Base-by-base conservation (phyloP, 2,329 filamentous ascomycete species). In the Clonostachys rhizophaga region DNA sequence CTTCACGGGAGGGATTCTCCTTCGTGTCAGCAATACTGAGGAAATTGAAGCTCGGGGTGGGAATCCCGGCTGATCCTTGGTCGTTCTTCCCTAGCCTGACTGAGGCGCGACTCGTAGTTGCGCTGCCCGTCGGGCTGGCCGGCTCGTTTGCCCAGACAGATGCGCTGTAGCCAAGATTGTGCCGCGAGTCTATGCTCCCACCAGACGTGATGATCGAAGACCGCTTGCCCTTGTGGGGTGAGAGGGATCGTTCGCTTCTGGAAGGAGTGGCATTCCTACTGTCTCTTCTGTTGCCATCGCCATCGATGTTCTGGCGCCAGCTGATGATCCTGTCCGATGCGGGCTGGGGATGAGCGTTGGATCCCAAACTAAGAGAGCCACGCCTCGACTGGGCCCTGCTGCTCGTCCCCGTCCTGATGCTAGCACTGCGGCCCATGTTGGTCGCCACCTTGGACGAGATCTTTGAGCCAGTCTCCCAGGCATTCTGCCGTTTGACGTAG, bases 241-340 rank as follows among this genome's bases (percentile, higher is more conserved):
- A 83, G 4, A 76, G 56, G 4, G 79, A 83, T 11, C 80, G 71
- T 50, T 80, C 76, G 47, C 68, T 78, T n/a, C 69, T 64, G 5
- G 65, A 59, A 1, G 73, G 63, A 1, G 69, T 69, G 30, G 62
- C 60, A 20, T 69, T 61, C 24, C 67, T 66, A 43, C 62, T 63
- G 2, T 66, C 63, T 14, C 70, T 63, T 30, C 24, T 30, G 24
- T 30, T 30, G 11, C 42, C 11, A 63, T 67, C 50, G 16, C 67
- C 65, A 42, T 79, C 76, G 12, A 83, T 71, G 17, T 75, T 76
- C 47, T 95, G 89, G 5, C 91, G 83, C 92, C 92, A 99, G 44
- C 83, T 87, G 53, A 95, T 77, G 54, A 96, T 96, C 14, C 89
- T 81, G 52, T 97, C 92, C 1, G 85, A 73, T 2, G 64, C 57